These are phyloP conservation scores for Arachnomyces sp. DNA, from an alignment of 2,329 filamentous ascomycete species.

Conservation along the genomic window DNA sequence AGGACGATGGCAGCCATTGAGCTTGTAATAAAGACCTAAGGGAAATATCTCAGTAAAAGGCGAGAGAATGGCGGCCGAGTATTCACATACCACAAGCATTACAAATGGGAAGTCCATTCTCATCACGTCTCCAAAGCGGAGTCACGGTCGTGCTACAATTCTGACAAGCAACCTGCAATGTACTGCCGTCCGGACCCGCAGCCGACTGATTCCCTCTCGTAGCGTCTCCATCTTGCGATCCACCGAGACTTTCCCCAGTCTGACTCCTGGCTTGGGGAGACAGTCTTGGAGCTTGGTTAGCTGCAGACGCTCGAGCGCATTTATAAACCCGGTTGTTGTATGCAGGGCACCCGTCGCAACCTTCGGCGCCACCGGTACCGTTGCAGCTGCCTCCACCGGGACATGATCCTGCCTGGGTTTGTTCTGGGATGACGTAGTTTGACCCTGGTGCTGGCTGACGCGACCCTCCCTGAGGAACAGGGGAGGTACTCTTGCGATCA, in stretches of 20 bases:
- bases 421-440: conserved; percentile 30
- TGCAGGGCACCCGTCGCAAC: conserved; percentile 89
- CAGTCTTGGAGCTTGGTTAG: conserved; percentile 23
- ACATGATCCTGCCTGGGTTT: conserved; percentile 62
- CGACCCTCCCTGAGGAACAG: conserved; percentile 29
- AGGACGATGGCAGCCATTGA: conserved; percentile 86
- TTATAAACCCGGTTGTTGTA: conserved; percentile 97
- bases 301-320: conserved; percentile 47
- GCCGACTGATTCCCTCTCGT: conserved; percentile 15
- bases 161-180: conserved; percentile 79
- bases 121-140: conserved; percentile 88
- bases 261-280: conserved; percentile 23
- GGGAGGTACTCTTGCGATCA: conserved; percentile 17
- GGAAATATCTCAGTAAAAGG: conserved; percentile 4
- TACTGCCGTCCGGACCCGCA: conserved; percentile 19
- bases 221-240: conserved; percentile 18
- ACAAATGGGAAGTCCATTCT: conserved; percentile 92
- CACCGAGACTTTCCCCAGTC: conserved; percentile 15
- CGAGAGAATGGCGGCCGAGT: too few species aligned
- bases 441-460: conserved; percentile 24
- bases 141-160: conserved; percentile 97
- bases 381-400: conserved; percentile 93
- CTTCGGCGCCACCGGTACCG: conserved; percentile 88
- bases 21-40: conserved; percentile 85
- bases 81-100: conserved; percentile 81